Evolutionary conservation across 192 early-diverging fungal species (phyloP).

Genomic region (Coemansia reversa): DNA sequence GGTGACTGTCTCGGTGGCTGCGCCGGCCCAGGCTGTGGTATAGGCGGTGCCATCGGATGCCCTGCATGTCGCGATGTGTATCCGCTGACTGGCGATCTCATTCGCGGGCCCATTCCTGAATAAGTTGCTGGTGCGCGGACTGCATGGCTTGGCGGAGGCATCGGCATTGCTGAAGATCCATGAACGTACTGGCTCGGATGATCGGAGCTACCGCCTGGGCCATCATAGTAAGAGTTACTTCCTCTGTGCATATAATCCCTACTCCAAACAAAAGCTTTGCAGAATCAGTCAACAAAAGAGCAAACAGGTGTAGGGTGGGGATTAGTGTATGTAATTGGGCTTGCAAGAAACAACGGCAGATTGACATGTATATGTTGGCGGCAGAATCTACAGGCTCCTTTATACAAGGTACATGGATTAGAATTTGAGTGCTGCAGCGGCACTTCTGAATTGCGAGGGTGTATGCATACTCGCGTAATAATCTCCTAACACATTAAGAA

Average conservation of each 20-base stretch:
- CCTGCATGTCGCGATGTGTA: conserved; percentile 12
- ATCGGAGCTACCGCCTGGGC: conserved; percentile 5
- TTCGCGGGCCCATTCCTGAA: conserved; percentile 5
- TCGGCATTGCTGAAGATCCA: conserved; percentile 30
- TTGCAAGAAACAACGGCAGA: neutral
- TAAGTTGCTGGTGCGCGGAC: conserved; percentile 16
- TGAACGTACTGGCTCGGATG: conserved; percentile 7
- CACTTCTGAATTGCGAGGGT: too few relatives aligned
- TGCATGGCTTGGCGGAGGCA: conserved; percentile 21
- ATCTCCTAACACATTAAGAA: neutral
- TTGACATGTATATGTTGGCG: neutral
- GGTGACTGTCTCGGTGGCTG: conserved; percentile 8
- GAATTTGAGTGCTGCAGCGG: neutral
- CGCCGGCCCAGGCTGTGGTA: conserved; percentile 9
- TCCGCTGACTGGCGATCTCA: conserved; percentile 8
- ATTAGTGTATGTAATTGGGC: conserved; percentile 2
- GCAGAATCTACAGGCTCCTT: neutral
- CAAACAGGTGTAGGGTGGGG: neutral
- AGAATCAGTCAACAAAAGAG: neutral
- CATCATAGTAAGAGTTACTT: conserved; percentile 8
- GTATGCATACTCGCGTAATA: neutral
- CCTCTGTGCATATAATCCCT: conserved; percentile 20
- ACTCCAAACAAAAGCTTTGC: neutral
- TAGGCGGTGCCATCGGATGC: conserved; percentile 9
- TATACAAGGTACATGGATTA: neutral